phyloP scores from a whole-genome alignment of 768 basidiomycete species.

The Psilocybe sp. region DNA sequence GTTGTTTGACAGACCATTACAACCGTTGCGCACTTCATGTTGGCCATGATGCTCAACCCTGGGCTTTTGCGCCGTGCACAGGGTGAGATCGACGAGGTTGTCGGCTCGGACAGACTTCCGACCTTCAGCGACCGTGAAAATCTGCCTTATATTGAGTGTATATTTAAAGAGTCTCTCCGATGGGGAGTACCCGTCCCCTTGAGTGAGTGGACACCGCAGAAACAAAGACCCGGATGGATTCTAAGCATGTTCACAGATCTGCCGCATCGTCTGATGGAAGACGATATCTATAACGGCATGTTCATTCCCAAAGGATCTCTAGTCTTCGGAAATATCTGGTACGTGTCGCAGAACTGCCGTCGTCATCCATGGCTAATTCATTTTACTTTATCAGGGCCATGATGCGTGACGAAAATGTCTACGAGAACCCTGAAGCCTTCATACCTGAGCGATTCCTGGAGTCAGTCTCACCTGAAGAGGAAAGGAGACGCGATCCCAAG shows the following conservation, averaged over 20 bases:
- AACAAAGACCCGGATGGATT: neutral
- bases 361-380: neutral
- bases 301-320: conserved; percentile 28
- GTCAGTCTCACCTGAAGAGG: conserved; percentile 4
- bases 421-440: conserved; percentile 33
- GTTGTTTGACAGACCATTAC: conserved; percentile 44
- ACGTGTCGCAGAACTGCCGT: neutral
- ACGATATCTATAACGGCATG: conserved; percentile 30
- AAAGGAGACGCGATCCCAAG: conserved; percentile 2
- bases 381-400: conserved; percentile 32
- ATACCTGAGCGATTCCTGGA: conserved; percentile 35
- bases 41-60: conserved; percentile 65
- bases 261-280: conserved; percentile 25
- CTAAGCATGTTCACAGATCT: conserved; percentile 20
- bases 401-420: conserved; percentile 32
- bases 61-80: conserved; percentile 57
- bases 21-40: conserved; percentile 48
- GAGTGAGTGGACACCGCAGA: conserved; percentile 11
- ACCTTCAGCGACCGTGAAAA: conserved; percentile 50
- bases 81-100: conserved; percentile 60
- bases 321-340: conserved; percentile 34
- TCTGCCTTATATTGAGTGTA: conserved; percentile 47
- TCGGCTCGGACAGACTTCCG: conserved; percentile 57
- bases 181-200: conserved; percentile 24
- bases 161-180: conserved; percentile 18